Conservation (phyloP, 176 grass and related monocot species). For the Pontederia paniculata region DNA sequence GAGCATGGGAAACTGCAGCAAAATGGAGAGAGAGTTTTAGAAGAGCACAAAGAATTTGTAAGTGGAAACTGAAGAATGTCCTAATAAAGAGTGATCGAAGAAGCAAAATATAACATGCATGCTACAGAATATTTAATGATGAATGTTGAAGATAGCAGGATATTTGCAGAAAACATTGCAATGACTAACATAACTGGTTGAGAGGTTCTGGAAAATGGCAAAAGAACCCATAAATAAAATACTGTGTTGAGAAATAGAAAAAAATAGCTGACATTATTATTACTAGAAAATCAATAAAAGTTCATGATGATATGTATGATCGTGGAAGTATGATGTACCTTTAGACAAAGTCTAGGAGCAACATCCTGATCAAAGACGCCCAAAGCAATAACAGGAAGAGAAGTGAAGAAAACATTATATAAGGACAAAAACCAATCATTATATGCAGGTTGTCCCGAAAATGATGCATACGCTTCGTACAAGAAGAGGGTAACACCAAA, state of each 20-base stretch:
- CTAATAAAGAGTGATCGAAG: too few species aligned
- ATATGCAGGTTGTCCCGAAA: slow-evolving; percentile 52
- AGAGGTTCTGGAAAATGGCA: too few species aligned
- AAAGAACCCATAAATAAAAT: too few species aligned
- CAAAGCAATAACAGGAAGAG: slow-evolving; percentile 65
- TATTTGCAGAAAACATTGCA: too few species aligned
- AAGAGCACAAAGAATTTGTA: neutral
- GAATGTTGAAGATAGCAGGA: too few species aligned
- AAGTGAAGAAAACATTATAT: slow-evolving; percentile 77
- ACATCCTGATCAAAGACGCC: slow-evolving; percentile 91
- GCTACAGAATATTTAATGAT: too few species aligned
- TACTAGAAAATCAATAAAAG: neutral
- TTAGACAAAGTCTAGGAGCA: slow-evolving; percentile 66
- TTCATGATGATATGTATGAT: neutral
- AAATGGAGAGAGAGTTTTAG: neutral
- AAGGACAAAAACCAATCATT: slow-evolving; percentile 58
- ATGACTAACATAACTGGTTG: too few species aligned
- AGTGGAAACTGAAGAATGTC: too few species aligned
- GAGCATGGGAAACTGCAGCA: slow-evolving; percentile 63
- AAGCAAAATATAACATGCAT: too few species aligned
- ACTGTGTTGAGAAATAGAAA: neutral
- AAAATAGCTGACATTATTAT: neutral
- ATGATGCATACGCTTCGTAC: slow-evolving; percentile 54
- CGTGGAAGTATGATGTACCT: slow-evolving; percentile 24
- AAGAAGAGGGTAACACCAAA: slow-evolving; percentile 78